These are phyloP conservation scores for Trichocomaceae sp. DNA, from an alignment of 2,329 filamentous ascomycete genomes.

Conservation along the genomic window DNA sequence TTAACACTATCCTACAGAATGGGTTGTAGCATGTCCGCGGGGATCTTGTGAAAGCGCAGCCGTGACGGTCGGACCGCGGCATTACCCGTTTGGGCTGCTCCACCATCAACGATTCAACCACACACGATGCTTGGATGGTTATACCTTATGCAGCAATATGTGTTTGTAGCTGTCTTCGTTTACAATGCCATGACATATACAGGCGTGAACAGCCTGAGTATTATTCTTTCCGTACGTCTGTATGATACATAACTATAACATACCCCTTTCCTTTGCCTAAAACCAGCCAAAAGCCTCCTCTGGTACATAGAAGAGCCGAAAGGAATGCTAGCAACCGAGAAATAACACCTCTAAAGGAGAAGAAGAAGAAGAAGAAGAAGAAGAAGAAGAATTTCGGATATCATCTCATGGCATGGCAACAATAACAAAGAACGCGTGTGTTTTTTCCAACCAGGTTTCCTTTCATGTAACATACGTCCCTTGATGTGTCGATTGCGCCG, in stretches of 20 bases:
- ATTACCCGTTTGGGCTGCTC: constrained; percentile 1
- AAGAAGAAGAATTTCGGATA: constrained; percentile 5
- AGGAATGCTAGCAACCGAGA: not conserved
- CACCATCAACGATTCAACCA: no score
- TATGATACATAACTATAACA: constrained; percentile 4
- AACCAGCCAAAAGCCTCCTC: not conserved
- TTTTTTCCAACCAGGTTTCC: constrained; percentile 7
- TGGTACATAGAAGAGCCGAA: not conserved
- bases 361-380: not conserved
- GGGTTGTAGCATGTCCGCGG: not conserved
- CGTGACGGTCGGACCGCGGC: constrained; percentile 6
- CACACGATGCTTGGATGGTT: not conserved
- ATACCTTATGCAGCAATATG: no score
- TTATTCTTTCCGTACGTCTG: not conserved
- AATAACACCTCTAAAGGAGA: not conserved
- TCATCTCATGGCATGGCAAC: constrained; percentile 8
- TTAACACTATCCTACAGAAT: not conserved
- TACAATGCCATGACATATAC: not conserved
- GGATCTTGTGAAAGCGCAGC: not conserved
- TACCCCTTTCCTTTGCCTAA: not conserved
- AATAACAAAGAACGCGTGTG: not conserved
- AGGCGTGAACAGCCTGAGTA: not conserved
- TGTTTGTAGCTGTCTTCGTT: no score
- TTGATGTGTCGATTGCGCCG: constrained; percentile 7
- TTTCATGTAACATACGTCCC: not conserved